These are phyloP conservation scores for Podospora fimiseda DNA, from an alignment of 495 filamentous ascomycete genomes.

Conservation along the genomic window DNA sequence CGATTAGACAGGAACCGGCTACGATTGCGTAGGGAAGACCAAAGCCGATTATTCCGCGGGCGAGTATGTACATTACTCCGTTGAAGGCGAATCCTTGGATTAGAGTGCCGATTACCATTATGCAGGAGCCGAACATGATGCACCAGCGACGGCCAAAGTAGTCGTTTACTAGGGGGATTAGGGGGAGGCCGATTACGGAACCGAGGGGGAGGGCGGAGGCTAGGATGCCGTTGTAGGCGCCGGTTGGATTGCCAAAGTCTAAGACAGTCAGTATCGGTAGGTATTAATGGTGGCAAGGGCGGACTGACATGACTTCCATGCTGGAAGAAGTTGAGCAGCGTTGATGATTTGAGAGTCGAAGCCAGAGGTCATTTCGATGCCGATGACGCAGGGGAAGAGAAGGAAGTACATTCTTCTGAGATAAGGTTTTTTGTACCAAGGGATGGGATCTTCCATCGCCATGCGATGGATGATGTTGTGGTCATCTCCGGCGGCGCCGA, in stretches of 20 bases:
- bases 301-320: conserved; percentile 56
- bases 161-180: conserved; percentile 54
- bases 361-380: conserved; percentile 65
- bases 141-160: conserved; percentile 49
- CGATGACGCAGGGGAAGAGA: conserved; percentile 61
- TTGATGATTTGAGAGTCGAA: conserved; percentile 70
- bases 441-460: conserved; percentile 47
- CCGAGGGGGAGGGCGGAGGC: conserved; percentile 39
- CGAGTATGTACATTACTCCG: conserved; percentile 54
- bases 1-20: conserved; percentile 55
- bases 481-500: conserved; percentile 20
- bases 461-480: conserved; percentile 49
- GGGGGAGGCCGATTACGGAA: conserved; percentile 48
- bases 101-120: conserved; percentile 52
- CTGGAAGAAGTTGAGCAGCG: conserved; percentile 52
- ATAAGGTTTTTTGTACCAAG: conserved; percentile 60
- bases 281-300: too few species aligned
- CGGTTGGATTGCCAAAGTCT: conserved; percentile 40
- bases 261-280: too few species aligned
- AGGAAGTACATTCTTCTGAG: conserved; percentile 54
- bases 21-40: conserved; percentile 59
- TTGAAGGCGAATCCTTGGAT: conserved; percentile 48
- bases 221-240: conserved; percentile 41
- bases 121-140: conserved; percentile 52
- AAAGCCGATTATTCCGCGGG: conserved; percentile 58